Evolutionary conservation across 305 asterid genomes (phyloP), one percentile per base, ranked within the genome.

Genomic region (Solanum chacoense): DNA sequence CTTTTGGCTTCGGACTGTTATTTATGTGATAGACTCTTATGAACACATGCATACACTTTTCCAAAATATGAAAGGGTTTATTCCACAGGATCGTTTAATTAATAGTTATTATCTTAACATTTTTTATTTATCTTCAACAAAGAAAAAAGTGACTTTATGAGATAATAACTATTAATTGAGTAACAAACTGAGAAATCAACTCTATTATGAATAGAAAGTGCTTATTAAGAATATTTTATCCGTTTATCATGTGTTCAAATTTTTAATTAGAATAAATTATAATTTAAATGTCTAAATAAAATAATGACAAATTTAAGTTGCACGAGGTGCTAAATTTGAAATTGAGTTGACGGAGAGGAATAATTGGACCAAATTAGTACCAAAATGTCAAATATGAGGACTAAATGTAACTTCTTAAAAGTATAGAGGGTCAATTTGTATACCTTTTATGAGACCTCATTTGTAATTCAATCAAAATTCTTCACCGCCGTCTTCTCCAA

Each of bases 81-180:
- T 55, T 55, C 0, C 24, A 45, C 1, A 4, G 0, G 5, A 0
- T 40, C 50, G 11, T 40, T 40, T 40, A 11, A 40, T 4, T 11
- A 42, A 42, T 42, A 42, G 18, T 42, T 42, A 42, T 42, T 42
- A 42, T 42, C 7, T 42, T 5, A 42, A 45, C 12, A 42, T 12
- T 12, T 0, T 13, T 1, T 0, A 45, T 45, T 14, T 6, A 13
- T 14, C 22, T 14, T 45, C 8, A 45, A 45, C n/a, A 50, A 16
- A 45, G 8, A 45, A 50, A 50, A 50, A 6, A 50, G 1, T 50
- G 4, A 50, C 9, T 50, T 16, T 14, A 55, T 0, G 1, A 18
- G 1, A 55, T 7, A 55, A 55, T 55, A 55, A 55, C n/a, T 55
- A 18, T 55, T 50, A 18, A 18, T 55, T 7, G 1, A 55, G 9